These are phyloP conservation scores for Polygonum aviculare DNA, from an alignment of 148 eudicot genomes.

Conservation along the genomic window DNA sequence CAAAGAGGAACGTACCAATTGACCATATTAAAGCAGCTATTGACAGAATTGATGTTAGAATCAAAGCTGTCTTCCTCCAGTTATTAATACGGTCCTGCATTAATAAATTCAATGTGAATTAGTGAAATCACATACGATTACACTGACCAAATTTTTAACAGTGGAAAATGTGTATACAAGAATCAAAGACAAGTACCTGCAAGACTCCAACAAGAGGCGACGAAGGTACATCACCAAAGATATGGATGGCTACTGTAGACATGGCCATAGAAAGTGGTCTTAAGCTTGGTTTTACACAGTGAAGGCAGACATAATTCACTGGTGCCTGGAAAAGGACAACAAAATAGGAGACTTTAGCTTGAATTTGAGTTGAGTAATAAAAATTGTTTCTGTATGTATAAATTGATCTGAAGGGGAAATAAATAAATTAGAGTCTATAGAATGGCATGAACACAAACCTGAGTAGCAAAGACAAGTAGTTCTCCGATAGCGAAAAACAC, in stretches of 20 bases:
- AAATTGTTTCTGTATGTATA: too few species aligned
- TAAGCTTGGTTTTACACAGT: conserved; percentile 70
- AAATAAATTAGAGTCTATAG: neutral
- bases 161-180: neutral
- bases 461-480: conserved; percentile 84
- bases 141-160: neutral
- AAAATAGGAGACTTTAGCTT: neutral
- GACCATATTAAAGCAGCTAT: conserved; percentile 7
- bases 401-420: neutral
- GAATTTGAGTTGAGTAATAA: too few species aligned
- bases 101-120: neutral
- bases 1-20: neutral
- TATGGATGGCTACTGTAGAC: conserved; percentile 82
- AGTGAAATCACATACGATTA: neutral
- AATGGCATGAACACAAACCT: conserved; percentile 34
- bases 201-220: conserved; percentile 94
- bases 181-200: conserved; percentile 37
- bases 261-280: conserved; percentile 96
- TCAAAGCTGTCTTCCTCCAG: conserved; percentile 8
- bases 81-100: neutral
- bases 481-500: conserved; percentile 70
- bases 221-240: conserved; percentile 95
- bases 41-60: neutral
- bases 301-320: conserved; percentile 82
- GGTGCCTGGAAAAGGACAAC: conserved; percentile 64